Evolutionary conservation across 73 alveolate species (phyloP).

Genomic region (Breviolum minutum): DNA sequence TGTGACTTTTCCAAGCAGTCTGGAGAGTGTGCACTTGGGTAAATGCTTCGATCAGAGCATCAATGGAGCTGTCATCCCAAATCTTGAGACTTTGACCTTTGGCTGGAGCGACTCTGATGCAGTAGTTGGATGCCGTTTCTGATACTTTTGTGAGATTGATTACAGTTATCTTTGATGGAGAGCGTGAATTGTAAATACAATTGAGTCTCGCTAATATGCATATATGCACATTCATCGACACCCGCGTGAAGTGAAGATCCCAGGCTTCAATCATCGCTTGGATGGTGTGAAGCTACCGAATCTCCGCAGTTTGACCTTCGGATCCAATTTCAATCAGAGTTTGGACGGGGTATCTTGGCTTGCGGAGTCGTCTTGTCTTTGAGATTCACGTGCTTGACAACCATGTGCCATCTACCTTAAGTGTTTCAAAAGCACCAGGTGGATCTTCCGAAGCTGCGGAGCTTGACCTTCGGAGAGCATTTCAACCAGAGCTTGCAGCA

Average conservation of each 20-base stretch:
- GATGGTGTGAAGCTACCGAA: conserved; percentile 19
- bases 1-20: background rate
- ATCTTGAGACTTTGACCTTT: background rate
- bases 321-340: conserved; percentile 52
- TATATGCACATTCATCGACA: background rate
- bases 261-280: conserved; percentile 33
- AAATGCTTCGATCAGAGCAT: conserved; percentile 24
- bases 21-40: conserved; percentile 12
- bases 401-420: background rate
- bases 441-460: background rate
- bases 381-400: background rate
- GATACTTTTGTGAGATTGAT: too few relatives aligned
- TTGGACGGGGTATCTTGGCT: background rate
- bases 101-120: conserved; percentile 8
- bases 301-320: conserved; percentile 28
- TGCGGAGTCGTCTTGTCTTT: background rate
- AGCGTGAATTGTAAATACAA: too few relatives aligned
- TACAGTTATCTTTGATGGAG: too few relatives aligned
- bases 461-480: conserved; percentile 19
- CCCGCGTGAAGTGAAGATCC: background rate
- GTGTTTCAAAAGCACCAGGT: background rate
- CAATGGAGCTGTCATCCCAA: background rate
- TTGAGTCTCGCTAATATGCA: too few relatives aligned
- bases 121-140: background rate
- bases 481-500: conserved; percentile 24